These are phyloP conservation scores for Fraxinus anomala DNA, from an alignment of 257 asterid genomes.

Conservation along the genomic window DNA sequence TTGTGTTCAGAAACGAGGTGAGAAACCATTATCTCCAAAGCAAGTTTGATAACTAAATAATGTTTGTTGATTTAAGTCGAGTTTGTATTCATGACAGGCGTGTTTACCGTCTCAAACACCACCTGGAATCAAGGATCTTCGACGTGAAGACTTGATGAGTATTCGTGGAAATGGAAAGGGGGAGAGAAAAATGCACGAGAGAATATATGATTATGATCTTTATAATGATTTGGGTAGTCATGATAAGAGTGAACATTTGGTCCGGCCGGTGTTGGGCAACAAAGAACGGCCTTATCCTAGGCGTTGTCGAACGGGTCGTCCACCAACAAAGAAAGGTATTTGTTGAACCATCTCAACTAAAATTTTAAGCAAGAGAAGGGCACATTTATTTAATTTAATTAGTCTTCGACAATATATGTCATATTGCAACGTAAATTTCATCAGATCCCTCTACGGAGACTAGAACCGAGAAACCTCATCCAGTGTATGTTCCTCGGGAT, in stretches of 20 bases:
- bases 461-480: constrained; percentile 80
- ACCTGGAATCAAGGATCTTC: constrained; percentile 72
- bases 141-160: constrained; percentile 61
- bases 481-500: constrained; percentile 86
- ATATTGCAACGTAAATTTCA: not conserved
- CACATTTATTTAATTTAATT: not conserved
- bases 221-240: constrained; percentile 89
- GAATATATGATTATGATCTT: constrained; percentile 76
- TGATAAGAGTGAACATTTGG: constrained; percentile 60
- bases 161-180: constrained; percentile 70
- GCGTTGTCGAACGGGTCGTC: constrained; percentile 85
- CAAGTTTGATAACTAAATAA: not conserved
- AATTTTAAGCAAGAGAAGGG: too few species aligned
- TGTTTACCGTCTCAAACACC: constrained; percentile 86
- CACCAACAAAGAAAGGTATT: constrained; percentile 58
- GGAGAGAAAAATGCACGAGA: constrained; percentile 71
- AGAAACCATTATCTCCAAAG: not conserved
- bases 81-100: constrained; percentile 43
- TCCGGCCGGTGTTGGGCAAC: constrained; percentile 61
- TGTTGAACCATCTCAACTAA: not conserved
- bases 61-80: not conserved
- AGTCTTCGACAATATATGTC: not conserved
- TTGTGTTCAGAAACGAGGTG: constrained; percentile 80
- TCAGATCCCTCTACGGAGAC: constrained; percentile 62
- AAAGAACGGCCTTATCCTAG: constrained; percentile 84